Percentiles rank a stretch among this genome's conserved stretches.
phyloP scores from a whole-genome alignment of 768 basidiomycete genomes.

The Panaeolus cyanescens region DNA sequence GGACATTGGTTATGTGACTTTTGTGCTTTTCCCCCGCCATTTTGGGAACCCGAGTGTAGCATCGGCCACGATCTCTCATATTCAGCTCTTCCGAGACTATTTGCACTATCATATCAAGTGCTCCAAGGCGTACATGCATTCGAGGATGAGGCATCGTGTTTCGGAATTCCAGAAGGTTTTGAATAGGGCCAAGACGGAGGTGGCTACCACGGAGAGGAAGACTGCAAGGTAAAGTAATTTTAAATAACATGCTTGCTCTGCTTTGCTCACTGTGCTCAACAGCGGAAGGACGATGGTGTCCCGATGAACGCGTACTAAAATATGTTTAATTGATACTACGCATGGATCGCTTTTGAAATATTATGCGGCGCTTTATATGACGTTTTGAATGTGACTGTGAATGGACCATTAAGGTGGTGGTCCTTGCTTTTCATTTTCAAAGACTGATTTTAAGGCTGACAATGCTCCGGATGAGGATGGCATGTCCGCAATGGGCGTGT shows the following conservation, averaged over 20 bases:
- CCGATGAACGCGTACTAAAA: constrained; percentile 32
- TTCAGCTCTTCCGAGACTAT: constrained; percentile 97
- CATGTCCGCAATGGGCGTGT: background rate
- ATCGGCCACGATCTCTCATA: constrained; percentile 84
- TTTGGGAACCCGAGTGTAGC: constrained; percentile 74
- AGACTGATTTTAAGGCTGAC: too few species aligned
- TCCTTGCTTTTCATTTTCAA: background rate
- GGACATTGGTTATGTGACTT: constrained; percentile 95
- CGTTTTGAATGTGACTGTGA: too few species aligned
- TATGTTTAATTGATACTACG: background rate
- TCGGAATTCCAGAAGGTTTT: constrained; percentile 95
- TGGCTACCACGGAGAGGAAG: constrained; percentile 79
- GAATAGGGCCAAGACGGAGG: constrained; percentile 95
- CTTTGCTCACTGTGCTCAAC: constrained; percentile 8
- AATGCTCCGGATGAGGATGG: background rate
- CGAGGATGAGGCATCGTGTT: constrained; percentile 91
- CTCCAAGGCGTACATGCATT: constrained; percentile 99
- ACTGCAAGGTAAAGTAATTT: constrained; percentile 73
- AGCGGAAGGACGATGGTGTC: constrained; percentile 61
- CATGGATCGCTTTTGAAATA: background rate
- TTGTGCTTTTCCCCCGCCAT: constrained; percentile 97
- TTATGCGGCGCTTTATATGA: background rate
- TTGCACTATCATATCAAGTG: constrained; percentile 99
- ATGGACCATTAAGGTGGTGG: background rate
- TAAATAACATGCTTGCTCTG: background rate